A percentile compares a stretch with the other conserved stretches of the same genome.
Evolutionary conservation across 768 basidiomycete species (phyloP).

Genomic region (Trametes coccinea): DNA sequence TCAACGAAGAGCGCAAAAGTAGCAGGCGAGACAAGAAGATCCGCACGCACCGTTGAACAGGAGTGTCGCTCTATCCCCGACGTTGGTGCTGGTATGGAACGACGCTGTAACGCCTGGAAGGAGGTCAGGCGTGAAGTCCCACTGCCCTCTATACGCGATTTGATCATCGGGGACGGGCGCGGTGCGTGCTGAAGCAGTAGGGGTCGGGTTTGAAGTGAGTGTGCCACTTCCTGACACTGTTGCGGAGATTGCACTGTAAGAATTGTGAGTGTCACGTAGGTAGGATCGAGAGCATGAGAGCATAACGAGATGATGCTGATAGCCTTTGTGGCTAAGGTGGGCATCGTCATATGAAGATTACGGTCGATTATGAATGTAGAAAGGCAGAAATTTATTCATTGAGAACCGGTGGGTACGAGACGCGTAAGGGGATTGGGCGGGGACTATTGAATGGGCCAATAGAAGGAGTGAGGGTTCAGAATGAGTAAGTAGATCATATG

Average conservation of each 20-base stretch:
- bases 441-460: too few species aligned
- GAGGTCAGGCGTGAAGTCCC: conserved; percentile 41
- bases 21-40: not conserved
- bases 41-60: conserved; percentile 49
- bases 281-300: too few species aligned
- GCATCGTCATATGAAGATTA: too few species aligned
- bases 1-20: not conserved
- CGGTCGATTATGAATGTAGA: too few species aligned
- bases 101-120: conserved; percentile 26
- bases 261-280: not conserved
- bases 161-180: conserved; percentile 42
- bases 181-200: conserved; percentile 37
- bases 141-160: conserved; percentile 55
- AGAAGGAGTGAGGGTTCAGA: too few species aligned
- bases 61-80: conserved; percentile 47
- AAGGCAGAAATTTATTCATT: too few species aligned
- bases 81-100: conserved; percentile 36
- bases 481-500: too few species aligned
- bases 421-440: too few species aligned
- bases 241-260: conserved; percentile 6
- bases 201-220: conserved; percentile 30
- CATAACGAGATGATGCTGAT: too few species aligned
- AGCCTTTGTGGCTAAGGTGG: too few species aligned
- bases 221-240: not conserved
- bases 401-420: too few species aligned